Percentiles rank a stretch among this genome's conserved stretches.
Conservation (phyloP, 2,329 filamentous ascomycete genomes). For the Chalaropsis ovoidea region DNA sequence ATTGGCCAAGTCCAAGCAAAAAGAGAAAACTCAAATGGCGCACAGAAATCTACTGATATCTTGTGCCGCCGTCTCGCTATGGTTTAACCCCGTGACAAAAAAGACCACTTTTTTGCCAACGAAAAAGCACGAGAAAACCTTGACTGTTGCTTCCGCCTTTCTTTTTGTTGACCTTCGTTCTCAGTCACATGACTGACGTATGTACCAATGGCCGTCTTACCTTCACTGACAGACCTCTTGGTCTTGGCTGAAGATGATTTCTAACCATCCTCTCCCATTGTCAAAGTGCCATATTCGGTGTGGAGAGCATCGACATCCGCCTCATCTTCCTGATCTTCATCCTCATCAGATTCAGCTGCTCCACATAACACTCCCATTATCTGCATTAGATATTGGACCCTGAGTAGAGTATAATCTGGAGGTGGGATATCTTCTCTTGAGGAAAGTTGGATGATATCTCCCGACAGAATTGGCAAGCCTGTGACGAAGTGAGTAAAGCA, state of each 20-base stretch:
- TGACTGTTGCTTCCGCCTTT: neutral
- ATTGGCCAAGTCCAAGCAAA: too few species aligned
- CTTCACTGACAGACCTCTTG: neutral
- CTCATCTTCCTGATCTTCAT: neutral
- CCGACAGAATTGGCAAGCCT: neutral
- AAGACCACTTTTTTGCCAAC: too few species aligned
- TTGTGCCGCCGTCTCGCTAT: too few species aligned
- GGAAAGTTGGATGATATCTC: neutral
- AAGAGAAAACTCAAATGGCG: too few species aligned
- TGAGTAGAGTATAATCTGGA: neutral
- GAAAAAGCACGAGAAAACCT: too few species aligned
- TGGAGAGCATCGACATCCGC: neutral
- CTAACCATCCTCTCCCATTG: neutral
- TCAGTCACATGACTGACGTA: too few species aligned
- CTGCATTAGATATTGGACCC: neutral
- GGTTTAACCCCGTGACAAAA: too few species aligned
- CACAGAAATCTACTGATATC: too few species aligned
- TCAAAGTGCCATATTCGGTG: neutral
- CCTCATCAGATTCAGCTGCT: neutral
- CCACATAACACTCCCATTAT: neutral
- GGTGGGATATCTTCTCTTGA: neutral
- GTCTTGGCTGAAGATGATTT: neutral
- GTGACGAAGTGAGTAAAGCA: too few species aligned
- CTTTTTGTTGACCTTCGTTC: too few species aligned
- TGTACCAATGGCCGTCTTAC: neutral